phyloP scores from a whole-genome alignment of 139 green algal species.

The Coelastrella sp. region DNA sequence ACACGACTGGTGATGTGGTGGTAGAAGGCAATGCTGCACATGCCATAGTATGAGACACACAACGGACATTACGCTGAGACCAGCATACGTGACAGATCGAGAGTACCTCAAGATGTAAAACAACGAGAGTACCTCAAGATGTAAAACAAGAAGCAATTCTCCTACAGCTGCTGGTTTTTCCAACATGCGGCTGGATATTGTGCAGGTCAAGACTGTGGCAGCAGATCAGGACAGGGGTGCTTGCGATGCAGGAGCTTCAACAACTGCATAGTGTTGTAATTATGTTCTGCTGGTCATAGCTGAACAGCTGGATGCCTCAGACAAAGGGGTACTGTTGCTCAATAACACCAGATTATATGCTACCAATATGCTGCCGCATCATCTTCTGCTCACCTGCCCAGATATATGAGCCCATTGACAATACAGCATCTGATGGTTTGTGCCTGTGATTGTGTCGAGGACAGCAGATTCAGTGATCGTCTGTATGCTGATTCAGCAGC shows the following conservation, averaged over 20 bases:
- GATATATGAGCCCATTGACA: conserved; percentile 75
- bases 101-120: neutral
- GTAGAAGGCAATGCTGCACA: conserved; percentile 65
- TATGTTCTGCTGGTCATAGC: no score
- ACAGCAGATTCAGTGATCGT: neutral
- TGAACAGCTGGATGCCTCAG: neutral
- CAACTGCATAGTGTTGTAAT: no score
- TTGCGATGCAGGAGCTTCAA: no score
- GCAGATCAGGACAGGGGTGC: no score
- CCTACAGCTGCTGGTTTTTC: no score
- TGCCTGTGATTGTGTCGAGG: conserved; percentile 41
- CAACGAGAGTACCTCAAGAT: neutral
- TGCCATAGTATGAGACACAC: neutral
- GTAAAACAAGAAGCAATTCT: neutral
- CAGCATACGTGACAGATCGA: neutral
- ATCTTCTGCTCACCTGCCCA: conserved; percentile 61
- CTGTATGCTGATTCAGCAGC: neutral
- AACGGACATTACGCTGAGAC: neutral
- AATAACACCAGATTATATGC: neutral
- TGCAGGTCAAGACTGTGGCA: no score
- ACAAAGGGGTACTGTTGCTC: neutral
- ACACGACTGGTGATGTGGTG: conserved; percentile 51
- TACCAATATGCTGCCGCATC: neutral
- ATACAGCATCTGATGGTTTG: conserved; percentile 66
- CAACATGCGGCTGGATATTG: no score